Evolutionary conservation across 768 basidiomycete genomes (phyloP).

Genomic region (Termitomyces sp.): DNA sequence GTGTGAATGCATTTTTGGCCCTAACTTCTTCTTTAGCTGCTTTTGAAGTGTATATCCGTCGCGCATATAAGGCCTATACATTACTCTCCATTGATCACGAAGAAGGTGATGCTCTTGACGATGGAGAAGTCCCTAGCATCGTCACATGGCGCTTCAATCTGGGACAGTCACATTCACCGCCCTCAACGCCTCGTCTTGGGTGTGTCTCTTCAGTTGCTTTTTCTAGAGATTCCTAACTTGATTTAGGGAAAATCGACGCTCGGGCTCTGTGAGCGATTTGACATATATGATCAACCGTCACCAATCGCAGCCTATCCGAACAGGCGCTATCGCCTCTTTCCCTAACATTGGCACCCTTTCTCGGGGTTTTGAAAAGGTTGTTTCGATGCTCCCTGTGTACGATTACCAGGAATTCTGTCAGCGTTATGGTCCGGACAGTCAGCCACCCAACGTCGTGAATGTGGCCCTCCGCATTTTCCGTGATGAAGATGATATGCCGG

Average conservation of each 20-base stretch:
- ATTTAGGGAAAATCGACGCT: constrained; percentile 59
- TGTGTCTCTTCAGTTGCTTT: constrained; percentile 19
- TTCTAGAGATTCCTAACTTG: constrained; percentile 7
- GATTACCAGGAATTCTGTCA: constrained; percentile 66
- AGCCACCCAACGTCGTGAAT: constrained; percentile 92
- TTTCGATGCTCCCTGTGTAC: constrained; percentile 68
- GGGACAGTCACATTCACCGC: constrained; percentile 81
- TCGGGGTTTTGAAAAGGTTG: constrained; percentile 72
- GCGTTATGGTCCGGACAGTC: constrained; percentile 64
- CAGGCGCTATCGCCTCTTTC: constrained; percentile 90
- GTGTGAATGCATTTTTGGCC: not conserved
- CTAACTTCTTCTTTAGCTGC: constrained; percentile 50
- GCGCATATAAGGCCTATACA: constrained; percentile 92
- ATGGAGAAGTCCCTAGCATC: constrained; percentile 74
- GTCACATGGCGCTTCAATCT: constrained; percentile 96
- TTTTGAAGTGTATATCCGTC: constrained; percentile 92
- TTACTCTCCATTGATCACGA: constrained; percentile 92
- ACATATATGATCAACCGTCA: constrained; percentile 86
- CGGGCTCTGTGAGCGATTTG: constrained; percentile 93
- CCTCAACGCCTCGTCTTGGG: constrained; percentile 73
- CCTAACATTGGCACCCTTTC: constrained; percentile 63
- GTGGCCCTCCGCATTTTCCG: constrained; percentile 87
- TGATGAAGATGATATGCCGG: constrained; percentile 69
- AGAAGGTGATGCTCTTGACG: constrained; percentile 81
- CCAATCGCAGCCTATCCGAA: constrained; percentile 85